These are phyloP conservation scores for Blastobotrys americana DNA, from an alignment of 805 yeast genomes.

Conservation along the genomic window DNA sequence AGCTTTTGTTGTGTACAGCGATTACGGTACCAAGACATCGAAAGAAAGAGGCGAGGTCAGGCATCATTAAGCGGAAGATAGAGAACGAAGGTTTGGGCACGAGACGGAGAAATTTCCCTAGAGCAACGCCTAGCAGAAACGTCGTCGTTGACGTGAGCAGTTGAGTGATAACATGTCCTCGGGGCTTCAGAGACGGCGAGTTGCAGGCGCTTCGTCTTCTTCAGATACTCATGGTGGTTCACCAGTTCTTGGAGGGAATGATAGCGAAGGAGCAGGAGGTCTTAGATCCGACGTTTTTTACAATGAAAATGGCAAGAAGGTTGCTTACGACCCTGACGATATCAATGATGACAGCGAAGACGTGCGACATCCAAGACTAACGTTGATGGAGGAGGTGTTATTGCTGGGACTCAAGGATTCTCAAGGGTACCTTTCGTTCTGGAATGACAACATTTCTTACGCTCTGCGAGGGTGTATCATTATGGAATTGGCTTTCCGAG, in stretches of 20 bases:
- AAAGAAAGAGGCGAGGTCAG: too few species aligned
- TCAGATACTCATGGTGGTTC: conserved; percentile 1
- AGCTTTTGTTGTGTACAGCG: too few species aligned
- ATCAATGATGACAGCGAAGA: conserved; percentile 37
- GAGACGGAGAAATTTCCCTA: too few species aligned
- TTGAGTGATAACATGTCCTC: too few species aligned
- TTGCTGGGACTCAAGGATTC: conserved; percentile 89
- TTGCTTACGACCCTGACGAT: conserved; percentile 78
- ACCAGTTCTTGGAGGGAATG: background rate
- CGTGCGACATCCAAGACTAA: conserved; percentile 60
- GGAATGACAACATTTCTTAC: conserved; percentile 97
- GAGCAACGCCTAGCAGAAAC: too few species aligned
- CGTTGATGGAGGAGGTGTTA: conserved; percentile 94
- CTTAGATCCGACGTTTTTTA: conserved; percentile 3
- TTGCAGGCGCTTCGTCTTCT: conserved; percentile 15
- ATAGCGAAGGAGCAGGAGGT: background rate
- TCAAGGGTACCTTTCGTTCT: conserved; percentile 92
- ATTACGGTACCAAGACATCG: too few species aligned
- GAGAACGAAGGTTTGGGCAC: too few species aligned
- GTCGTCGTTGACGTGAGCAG: too few species aligned
- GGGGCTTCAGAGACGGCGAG: conserved; percentile 25
- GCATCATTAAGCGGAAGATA: too few species aligned
- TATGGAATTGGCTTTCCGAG: conserved; percentile 86
- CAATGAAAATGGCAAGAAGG: conserved; percentile 44
- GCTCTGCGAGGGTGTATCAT: conserved; percentile 92